Evolutionary conservation across 2,329 filamentous ascomycete genomes (phyloP).

Genomic region (Neofusicoccum kwambonambiense): DNA sequence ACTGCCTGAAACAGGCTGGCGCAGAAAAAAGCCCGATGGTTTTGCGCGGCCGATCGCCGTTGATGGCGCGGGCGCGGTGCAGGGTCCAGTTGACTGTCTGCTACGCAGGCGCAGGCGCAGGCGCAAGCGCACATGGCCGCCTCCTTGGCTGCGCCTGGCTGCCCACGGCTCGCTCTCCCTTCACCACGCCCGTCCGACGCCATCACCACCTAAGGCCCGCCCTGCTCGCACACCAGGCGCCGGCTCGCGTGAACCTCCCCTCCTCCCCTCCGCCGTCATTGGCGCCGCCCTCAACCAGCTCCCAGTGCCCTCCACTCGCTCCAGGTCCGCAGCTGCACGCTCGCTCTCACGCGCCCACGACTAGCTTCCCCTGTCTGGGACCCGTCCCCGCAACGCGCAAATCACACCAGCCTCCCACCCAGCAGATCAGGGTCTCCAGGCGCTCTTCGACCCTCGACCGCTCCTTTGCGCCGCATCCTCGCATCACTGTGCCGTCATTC

Average conservation of each 20-base stretch:
- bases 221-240: conserved; percentile 10
- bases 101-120: neutral
- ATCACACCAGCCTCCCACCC: conserved; percentile 12
- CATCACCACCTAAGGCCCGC: neutral
- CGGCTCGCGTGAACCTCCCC: conserved; percentile 12
- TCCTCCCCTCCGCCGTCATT: conserved; percentile 5
- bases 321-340: conserved; percentile 6
- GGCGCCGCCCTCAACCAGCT: neutral
- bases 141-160: conserved; percentile 1
- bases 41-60: conserved; percentile 13
- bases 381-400: conserved; percentile 18
- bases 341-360: conserved; percentile 1
- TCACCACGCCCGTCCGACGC: conserved; percentile 7
- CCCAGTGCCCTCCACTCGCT: neutral
- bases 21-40: conserved; percentile 9
- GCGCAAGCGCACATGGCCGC: neutral
- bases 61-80: conserved; percentile 2
- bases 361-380: conserved; percentile 19
- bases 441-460: neutral
- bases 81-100: neutral
- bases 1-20: neutral
- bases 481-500: conserved; percentile 5
- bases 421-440: conserved; percentile 14
- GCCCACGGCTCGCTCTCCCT: conserved; percentile 8
- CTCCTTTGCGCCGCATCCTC: conserved; percentile 2